A percentile compares a stretch with the other conserved stretches of the same genome.
phyloP scores from a whole-genome alignment of 257 asterid species.

The Solanum lycopersicoides region DNA sequence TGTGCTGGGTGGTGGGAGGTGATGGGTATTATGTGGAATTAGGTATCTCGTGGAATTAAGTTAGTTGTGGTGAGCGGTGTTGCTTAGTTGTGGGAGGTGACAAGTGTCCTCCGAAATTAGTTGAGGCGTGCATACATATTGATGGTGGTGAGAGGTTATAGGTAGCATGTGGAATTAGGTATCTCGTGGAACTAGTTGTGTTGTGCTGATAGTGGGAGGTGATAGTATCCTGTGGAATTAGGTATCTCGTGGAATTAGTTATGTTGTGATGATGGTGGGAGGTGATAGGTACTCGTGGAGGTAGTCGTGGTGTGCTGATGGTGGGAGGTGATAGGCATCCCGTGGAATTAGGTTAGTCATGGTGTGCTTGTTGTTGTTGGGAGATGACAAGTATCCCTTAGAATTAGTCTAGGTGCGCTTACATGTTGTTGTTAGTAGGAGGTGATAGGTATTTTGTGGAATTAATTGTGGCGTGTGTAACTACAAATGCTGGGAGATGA shows the following conservation, averaged over 20 bases:
- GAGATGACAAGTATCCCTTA: neutral
- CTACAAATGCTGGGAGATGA: neutral
- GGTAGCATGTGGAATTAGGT: neutral
- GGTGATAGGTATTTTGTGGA: neutral
- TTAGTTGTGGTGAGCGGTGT: neutral
- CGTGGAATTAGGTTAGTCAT: neutral
- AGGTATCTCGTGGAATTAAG: neutral
- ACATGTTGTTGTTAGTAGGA: neutral
- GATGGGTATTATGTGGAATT: neutral
- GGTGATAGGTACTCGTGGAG: neutral
- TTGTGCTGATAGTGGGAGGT: too few relatives aligned
- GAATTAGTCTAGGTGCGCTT: neutral
- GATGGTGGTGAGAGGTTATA: neutral
- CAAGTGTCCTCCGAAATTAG: neutral
- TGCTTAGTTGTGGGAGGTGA: neutral
- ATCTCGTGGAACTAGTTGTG: too few relatives aligned
- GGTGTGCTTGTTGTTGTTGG: neutral
- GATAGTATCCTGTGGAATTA: neutral
- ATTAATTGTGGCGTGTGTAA: neutral
- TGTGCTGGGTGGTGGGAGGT: neutral
- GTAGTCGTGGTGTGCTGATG: neutral
- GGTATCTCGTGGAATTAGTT: too few relatives aligned
- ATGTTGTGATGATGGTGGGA: neutral
- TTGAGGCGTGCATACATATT: neutral
- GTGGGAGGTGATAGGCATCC: neutral